Base-by-base conservation (phyloP, 495 filamentous ascomycete genomes). In the Aspergillus funiculosus region DNA sequence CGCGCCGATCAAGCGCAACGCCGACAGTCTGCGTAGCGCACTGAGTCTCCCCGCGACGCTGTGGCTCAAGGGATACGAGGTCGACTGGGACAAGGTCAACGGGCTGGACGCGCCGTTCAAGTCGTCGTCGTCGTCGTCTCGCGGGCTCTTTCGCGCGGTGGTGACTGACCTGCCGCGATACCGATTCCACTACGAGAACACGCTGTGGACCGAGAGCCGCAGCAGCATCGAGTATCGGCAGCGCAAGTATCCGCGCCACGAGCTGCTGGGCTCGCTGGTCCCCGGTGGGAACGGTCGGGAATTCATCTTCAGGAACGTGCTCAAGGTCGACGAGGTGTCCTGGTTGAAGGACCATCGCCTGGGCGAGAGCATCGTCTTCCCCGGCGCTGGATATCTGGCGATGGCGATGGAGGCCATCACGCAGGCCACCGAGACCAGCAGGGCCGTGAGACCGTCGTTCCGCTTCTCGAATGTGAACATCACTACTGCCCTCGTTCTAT, bases 391-490 rank as follows among this genome's bases (percentile, higher is more conserved):
- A 4, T 80, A 75, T 52, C 40, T 81, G 27, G 56, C 71, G 1
- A 78, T 80, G 70, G 78, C 74, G 1, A 50, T 80, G 0, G 79
- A 83, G 48, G 75, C 72, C 1, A 52, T 65, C 24, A 9, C 6
- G 7, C 50, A 48, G 20, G 46, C 57, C 68, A 18, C 19, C 34
- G 15, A 25, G 17, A 20, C 47, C 47, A 7, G 19, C n/a, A 48
- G 52, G 2, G 50, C 58, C 19, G 46, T 11, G 4, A 22, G 28
- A 28, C 36, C 14, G 1, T 25, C 24, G 5, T 21, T 45, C 5
- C 50, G 37, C 10, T 32, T 73, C 15, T 54, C 60, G 0, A 63
- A 71, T 27, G 53, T 75, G 5, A 63, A 17, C 14, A 50, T 75
- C 43, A 59, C 54, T n/a, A 57, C 47, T 7, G 64, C 67, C 3